Evolutionary conservation across 208 protist species (phyloP), one percentile per base, ranked within the genome.

Genomic region (Crithidia expoeki): DNA sequence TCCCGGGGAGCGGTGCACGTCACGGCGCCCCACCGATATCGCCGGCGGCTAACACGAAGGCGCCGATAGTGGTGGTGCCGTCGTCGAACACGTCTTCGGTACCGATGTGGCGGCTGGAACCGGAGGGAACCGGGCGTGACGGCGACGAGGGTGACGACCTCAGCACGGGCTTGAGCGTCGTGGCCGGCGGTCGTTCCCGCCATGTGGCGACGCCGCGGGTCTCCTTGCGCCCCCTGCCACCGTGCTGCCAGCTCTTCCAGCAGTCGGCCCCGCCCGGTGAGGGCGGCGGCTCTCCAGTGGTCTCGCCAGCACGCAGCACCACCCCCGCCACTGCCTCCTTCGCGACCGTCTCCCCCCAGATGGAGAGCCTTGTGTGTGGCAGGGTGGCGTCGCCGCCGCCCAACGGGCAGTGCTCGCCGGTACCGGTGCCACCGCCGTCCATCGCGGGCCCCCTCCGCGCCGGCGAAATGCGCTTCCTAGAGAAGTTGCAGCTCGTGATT

Each of bases 391-490:
- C 71, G 4, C 62, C 71, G 6, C 36, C 44, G 7, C 21, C 33
- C 42, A 28, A 33, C 12, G 52, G 44, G 2, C 40, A 32, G 10
- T n/a, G 50, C 34, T 65, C 49, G 23, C 71, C 63, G 9, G 47
- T 55, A 23, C 34, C 17, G 56, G 12, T 71, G 23, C 68, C 62
- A 33, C 49, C 68, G 17, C 28, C 51, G 21, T 47, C 57, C 38
- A 27, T 74, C 7, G 57, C 59, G 1, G 75, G 80, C 5, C 70
- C 73, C 1, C 21, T 86, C 10, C 68, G 67, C 9, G 19, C 40
- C 4, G 76, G 78, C 27, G 80, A 85, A 64, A 14, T 9, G 28
- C 75, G 76, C 47, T 76, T 75, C 32, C 66, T 86, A 1, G 76
- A 83, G 38, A 78, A 79, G 50, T 51, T 64, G 11, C 70, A 79